Base-by-base conservation (phyloP, 164 flowering plant genomes). In the Euptelea pleiosperma region DNA sequence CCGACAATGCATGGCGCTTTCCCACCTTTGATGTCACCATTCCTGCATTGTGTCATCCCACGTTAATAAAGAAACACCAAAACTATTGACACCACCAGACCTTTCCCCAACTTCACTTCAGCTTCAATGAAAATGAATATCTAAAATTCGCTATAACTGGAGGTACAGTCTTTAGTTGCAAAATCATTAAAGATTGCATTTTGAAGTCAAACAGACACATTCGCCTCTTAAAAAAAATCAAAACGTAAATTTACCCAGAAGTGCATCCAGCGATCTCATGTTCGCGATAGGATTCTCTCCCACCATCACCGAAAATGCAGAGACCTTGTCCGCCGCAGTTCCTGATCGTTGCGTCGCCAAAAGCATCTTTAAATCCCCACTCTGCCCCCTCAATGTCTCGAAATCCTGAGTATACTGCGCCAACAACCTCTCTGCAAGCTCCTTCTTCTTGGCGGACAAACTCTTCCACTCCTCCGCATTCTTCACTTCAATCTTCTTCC, bases 11-110 rank as follows among this genome's bases (percentile, higher is more conserved):
- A 76, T 85, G 93, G 16, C 98, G 91, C 70, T 94, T 94, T 56
- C 99, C 99, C 30, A 89, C 94, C 75, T 89, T 91, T 33, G 99
- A 85, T 19, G 94, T 75, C 65, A 91, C 91, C 91, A 91, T 72
- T 49, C 79, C 97, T 94, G 75, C 76, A 77, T 4, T 10, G 14
- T 19, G 37, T 39, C 15, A 8, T 55, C 42, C 5, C 31, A 22
- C 10, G 19, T 39, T 22, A 59, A 59, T 26, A 48, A 59, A 15
- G 11, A 8, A 28, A 30, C 3, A 8, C 8, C 0, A 51, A n/a
- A n/a, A n/a, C 19, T 51, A 15, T 30, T 3, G 4, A 31, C 24
- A 31, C 6, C 12, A 34, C 18, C 16, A 54, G n/a, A 9, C n/a
- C 11, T 36, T 10, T 24, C 31, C 24, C 16, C 51, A 8, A 2